phyloP scores from a whole-genome alignment of 179 eudicot species.

The Heliamphora ciliata region DNA sequence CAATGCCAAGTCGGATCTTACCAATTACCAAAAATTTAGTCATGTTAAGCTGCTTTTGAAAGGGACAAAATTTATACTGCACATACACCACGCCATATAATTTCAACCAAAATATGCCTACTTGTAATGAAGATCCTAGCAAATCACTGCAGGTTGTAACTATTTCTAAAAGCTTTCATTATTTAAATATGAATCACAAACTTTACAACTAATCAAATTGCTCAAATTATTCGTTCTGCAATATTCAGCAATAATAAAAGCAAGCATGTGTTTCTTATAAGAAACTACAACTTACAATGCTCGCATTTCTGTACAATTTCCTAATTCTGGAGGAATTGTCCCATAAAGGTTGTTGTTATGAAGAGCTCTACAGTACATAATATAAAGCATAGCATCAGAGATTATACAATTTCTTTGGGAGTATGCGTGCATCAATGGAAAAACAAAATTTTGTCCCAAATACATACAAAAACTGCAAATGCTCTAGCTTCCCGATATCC shows the following conservation, averaged over 20 bases:
- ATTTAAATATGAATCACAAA: background rate
- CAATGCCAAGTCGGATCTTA: background rate
- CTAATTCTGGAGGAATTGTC: slow-evolving; percentile 78
- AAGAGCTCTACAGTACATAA: slow-evolving; percentile 57
- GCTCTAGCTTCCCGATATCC: slow-evolving; percentile 84
- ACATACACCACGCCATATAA: no score
- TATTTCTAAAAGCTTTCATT: background rate
- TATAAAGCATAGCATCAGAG: slow-evolving; percentile 9
- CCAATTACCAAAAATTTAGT: background rate
- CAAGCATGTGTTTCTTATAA: background rate
- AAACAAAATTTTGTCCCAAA: slow-evolving; percentile 12
- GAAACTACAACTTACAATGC: slow-evolving; percentile 56
- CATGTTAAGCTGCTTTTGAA: background rate
- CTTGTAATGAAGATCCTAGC: background rate
- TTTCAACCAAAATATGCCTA: background rate
- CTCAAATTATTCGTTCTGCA: background rate
- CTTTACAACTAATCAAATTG: background rate
- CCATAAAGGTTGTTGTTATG: slow-evolving; percentile 83
- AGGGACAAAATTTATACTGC: background rate
- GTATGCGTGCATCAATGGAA: slow-evolving; percentile 9
- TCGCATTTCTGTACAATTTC: slow-evolving; percentile 76
- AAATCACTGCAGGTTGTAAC: background rate
- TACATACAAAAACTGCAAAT: slow-evolving; percentile 73
- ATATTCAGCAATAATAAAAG: slow-evolving; percentile 1
- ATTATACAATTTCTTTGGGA: background rate